These are phyloP conservation scores for Leptomonas seymouri DNA, from an alignment of 208 protist genomes.

Conservation along the genomic window DNA sequence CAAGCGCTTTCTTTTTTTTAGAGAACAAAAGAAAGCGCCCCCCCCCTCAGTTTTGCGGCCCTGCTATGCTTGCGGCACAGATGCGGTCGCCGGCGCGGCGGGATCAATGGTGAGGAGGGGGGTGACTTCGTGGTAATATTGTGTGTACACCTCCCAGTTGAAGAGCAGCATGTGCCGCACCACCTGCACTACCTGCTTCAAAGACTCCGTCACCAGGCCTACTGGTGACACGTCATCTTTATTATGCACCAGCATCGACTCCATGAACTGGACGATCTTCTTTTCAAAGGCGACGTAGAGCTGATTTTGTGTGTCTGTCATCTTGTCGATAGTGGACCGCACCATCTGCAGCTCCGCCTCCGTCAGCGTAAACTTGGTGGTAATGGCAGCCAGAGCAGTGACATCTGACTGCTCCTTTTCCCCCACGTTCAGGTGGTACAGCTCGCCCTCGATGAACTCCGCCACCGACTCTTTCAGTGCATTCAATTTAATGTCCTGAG, in stretches of 20 bases:
- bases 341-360: constrained; percentile 54
- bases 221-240: constrained; percentile 35
- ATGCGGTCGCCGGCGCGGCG: background rate
- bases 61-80: background rate
- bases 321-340: constrained; percentile 68
- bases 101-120: constrained; percentile 23
- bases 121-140: constrained; percentile 57
- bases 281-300: constrained; percentile 80
- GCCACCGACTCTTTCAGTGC: constrained; percentile 63
- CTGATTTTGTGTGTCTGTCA: constrained; percentile 72
- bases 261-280: constrained; percentile 52
- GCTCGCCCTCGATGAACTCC: constrained; percentile 41
- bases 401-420: constrained; percentile 2
- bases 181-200: constrained; percentile 36
- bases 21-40: too few species aligned
- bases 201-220: constrained; percentile 64
- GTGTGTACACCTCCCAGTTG: constrained; percentile 81
- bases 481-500: constrained; percentile 56
- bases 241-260: constrained; percentile 30
- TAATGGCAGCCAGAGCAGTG: constrained; percentile 9
- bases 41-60: too few species aligned
- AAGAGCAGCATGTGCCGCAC: constrained; percentile 56
- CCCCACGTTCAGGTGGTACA: constrained; percentile 27
- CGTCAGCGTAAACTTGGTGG: constrained; percentile 31
- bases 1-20: too few species aligned